Evolutionary conservation across 2,329 filamentous ascomycete genomes (phyloP).

Genomic region (Ophiostoma sp.): DNA sequence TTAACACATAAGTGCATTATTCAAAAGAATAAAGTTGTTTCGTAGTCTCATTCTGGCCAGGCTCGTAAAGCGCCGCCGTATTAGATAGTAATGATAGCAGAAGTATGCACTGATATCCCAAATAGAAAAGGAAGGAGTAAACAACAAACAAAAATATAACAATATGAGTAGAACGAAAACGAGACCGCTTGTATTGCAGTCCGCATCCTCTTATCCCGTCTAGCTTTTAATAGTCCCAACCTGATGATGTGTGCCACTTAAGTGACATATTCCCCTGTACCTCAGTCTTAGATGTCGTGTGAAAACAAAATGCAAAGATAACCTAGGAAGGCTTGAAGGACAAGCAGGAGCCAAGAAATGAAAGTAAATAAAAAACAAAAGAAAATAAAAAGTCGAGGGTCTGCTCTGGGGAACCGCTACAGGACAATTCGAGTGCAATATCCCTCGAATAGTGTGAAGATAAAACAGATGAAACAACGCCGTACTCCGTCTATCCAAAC

Average conservation of each 20-base stretch:
- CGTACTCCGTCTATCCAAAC: conserved; percentile 27
- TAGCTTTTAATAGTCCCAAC: conserved; percentile 3
- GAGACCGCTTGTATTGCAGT: neutral
- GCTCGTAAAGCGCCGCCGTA: neutral
- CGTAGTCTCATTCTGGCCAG: conserved; percentile 2
- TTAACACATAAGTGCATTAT: neutral
- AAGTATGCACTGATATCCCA: neutral
- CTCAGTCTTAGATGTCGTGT: conserved; percentile 1
- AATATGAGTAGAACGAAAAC: neutral
- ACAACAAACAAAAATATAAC: neutral
- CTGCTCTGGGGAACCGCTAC: neutral
- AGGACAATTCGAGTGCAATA: neutral
- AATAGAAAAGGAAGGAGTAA: neutral
- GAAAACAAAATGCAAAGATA: neutral
- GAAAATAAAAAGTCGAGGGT: neutral
- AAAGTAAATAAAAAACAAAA: neutral
- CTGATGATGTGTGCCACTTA: neutral
- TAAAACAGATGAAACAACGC: conserved; percentile 20
- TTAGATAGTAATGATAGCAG: neutral
- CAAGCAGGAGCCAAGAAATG: neutral
- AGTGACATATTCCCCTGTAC: neutral
- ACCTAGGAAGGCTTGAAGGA: neutral
- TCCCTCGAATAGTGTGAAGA: neutral
- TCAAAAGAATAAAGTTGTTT: neutral
- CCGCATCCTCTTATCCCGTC: neutral